Base-by-base conservation (phyloP, 345 rosid genomes). In the Eucalyptus dawsonii region DNA sequence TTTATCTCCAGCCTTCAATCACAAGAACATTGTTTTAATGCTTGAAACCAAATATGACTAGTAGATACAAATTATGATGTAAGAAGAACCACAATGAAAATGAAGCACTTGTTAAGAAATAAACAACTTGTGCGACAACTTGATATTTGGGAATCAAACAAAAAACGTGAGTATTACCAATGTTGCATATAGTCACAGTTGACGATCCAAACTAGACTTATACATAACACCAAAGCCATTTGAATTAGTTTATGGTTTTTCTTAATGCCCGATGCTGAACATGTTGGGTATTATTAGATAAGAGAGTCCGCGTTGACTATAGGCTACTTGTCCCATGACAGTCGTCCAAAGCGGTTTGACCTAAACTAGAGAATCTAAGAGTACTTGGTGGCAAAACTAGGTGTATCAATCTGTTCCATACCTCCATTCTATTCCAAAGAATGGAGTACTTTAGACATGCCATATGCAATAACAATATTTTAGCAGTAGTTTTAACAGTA, bases 1-100 rank as follows among this genome's bases (percentile, higher is more conserved):
- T 97, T 96, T 80, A 97, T 94, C 93, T 98, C 99, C 97, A 98
- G 92, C 95, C 99, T 98, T 93, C 91, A 93, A 60, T 80, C 90
- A 76, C 83, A 76, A 76, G 83, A 14, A 76, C 25, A 76, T 15
- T 76, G 27, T 76, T 34, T 69, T 40, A 69, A 76, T 76, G 25
- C 27, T 76, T 22, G 4, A 40, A 76, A 76, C 42, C 47, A 40
- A 76, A 40, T 21, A 37, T 76, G 45, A 76, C 47, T 11, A 21
- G 47, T 19, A 40, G 45, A 19, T 11, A 37, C 45, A 72, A 37
- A 19, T 9, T 37, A 37, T 31, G 6, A 67, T 67, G 42, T 67
- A 31, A 67, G 12, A 11, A 76, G 45, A 44, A 37, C 45, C 45
- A 37, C 44, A 76, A 76, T 76, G 25, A 72, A 72, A 72, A 72